A percentile compares a stretch with the other conserved stretches of the same genome.
phyloP scores from a whole-genome alignment of 768 basidiomycete genomes.

The Tulasnella sp. region DNA sequence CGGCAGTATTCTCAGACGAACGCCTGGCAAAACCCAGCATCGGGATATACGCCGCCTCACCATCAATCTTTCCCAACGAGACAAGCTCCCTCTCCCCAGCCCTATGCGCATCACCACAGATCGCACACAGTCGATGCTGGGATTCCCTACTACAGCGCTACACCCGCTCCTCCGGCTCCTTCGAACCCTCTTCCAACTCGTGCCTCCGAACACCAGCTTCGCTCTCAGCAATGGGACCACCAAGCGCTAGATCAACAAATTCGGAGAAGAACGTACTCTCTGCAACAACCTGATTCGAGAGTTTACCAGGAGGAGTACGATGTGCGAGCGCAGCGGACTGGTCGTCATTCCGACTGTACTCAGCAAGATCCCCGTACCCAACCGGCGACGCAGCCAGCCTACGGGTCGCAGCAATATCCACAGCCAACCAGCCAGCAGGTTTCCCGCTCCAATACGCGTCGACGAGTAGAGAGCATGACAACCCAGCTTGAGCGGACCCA shows the following conservation, averaged over 20 bases:
- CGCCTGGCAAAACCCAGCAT: not conserved
- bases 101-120: not conserved
- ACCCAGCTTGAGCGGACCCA: not conserved
- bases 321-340: not conserved
- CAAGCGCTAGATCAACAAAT: not conserved
- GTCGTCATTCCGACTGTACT: conserved; percentile 10
- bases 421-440: not conserved
- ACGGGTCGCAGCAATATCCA: not conserved
- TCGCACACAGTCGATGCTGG: not conserved
- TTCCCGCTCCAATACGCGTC: not conserved
- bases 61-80: not conserved
- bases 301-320: not conserved
- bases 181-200: not conserved
- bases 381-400: not conserved
- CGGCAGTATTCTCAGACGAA: not conserved
- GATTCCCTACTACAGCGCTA: not conserved
- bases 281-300: not conserved
- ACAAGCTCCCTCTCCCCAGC: conserved; percentile 2
- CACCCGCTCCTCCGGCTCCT: not conserved
- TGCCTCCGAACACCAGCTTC: not conserved
- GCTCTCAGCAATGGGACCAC: not conserved
- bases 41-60: not conserved
- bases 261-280: conserved; percentile 1
- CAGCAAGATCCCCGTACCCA: not conserved
- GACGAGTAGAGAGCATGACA: conserved; percentile 2